Evolutionary conservation across 805 yeast species (phyloP), one percentile per base, ranked within the genome.

Genomic region (Yamadazyma sp.): DNA sequence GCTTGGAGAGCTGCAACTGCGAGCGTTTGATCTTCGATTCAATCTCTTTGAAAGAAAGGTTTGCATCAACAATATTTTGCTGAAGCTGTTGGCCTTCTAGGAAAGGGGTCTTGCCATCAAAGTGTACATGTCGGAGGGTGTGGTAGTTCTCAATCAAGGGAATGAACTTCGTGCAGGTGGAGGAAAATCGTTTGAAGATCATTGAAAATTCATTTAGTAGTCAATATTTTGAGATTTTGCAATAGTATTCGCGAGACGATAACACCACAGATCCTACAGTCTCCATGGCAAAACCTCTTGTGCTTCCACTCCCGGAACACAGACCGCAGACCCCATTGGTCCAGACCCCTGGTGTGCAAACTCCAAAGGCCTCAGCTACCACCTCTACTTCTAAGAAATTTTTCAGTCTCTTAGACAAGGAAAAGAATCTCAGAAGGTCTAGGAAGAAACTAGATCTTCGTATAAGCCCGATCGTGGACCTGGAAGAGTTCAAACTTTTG

Each of bases 81-180:
- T 84, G 91, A 26, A 82, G 70, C 20, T 55, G 50, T 35, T 73
- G 67, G 3, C 88, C 91, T 28, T 65, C 58, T 10, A 51, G 47
- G 48, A 67, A 69, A 6, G 57, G 49, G 5, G 73, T 65, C 25
- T 61, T 60, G 4, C 71, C 71, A 9, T 61, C 64, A 41, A 67
- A 68, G 42, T 68, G 73, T 8, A 67, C 57, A 44, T 69, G 74
- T 13, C 70, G 50, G 15, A 67, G 45, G 1, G 64, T 59, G 16
- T 57, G 55, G 38, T 62, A 62, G 47, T 54, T 62, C 16, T 62
- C 67, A 22, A 41, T 41, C 14, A 62, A 41, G 6, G 71, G 70
- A 18, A 23, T 30, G 44, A 64, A 64, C 42, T 53, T 55, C 21
- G 60, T 47, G 37, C 58, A 53, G 4, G 47, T 28, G 32, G 50